These are phyloP conservation scores for Phlegmacium glaucopus DNA, from an alignment of 768 basidiomycete genomes.

Conservation along the genomic window DNA sequence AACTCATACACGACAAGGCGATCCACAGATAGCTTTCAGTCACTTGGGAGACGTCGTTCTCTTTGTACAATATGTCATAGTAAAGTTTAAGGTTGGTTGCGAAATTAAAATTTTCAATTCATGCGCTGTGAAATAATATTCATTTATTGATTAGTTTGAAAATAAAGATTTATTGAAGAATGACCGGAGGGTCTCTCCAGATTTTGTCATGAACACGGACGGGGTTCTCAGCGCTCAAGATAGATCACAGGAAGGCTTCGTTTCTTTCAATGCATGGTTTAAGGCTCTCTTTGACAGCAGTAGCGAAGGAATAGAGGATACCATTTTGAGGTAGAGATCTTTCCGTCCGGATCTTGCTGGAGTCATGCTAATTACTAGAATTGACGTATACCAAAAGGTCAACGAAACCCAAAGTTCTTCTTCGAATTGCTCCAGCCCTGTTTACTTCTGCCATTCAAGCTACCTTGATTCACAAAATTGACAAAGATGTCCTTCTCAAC, in stretches of 20 bases:
- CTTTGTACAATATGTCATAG: constrained; percentile 62
- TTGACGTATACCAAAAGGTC: constrained; percentile 37
- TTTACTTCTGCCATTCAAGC: constrained; percentile 59
- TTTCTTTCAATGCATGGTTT: constrained; percentile 57
- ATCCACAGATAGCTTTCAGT: constrained; percentile 78
- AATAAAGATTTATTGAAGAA: constrained; percentile 44
- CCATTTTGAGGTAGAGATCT: constrained; percentile 52
- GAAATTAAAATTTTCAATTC: constrained; percentile 14
- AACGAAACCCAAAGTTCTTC: constrained; percentile 63
- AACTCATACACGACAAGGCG: constrained; percentile 42
- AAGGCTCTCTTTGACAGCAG: constrained; percentile 75
- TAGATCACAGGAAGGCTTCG: constrained; percentile 39
- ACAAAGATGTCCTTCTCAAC: constrained; percentile 64
- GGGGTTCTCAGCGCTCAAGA: constrained; percentile 37
- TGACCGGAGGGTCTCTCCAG: constrained; percentile 41
- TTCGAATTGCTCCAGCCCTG: constrained; percentile 65
- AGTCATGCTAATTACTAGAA: no score
- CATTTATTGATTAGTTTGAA: constrained; percentile 40
- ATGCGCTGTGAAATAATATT: no score
- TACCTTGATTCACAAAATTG: constrained; percentile 50
- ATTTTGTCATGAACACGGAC: constrained; percentile 49
- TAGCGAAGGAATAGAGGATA: constrained; percentile 84
- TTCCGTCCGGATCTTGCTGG: background rate
- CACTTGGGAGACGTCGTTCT: constrained; percentile 79
- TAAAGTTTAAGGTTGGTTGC: constrained; percentile 54